phyloP scores from a whole-genome alignment of 75 land plant genomes.

The Larix kaempferi region DNA sequence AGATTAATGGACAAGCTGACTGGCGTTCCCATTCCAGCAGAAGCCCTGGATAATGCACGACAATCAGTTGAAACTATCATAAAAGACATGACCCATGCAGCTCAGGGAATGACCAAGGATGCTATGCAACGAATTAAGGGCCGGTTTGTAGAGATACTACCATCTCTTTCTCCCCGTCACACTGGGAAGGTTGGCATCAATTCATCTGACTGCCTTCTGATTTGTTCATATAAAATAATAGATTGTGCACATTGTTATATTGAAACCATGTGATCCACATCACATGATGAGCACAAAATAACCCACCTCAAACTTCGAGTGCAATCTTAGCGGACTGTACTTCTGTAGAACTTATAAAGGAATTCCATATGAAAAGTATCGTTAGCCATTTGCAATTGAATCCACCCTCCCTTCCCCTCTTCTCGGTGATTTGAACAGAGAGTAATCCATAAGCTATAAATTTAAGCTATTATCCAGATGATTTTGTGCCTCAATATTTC shows the following conservation, averaged over 20 bases:
- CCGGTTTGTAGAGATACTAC: conserved; percentile 13
- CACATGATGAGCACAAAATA: neutral
- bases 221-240: neutral
- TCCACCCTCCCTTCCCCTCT: too few species aligned
- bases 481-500: neutral
- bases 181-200: conserved; percentile 12
- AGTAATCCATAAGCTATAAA: neutral
- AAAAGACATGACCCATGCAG: conserved; percentile 16
- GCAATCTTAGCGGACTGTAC: too few species aligned
- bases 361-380: too few species aligned
- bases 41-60: conserved; percentile 12
- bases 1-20: conserved; percentile 15
- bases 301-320: too few species aligned
- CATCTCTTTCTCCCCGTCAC: conserved; percentile 15
- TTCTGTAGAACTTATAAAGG: neutral
- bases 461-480: neutral
- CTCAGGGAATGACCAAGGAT: conserved; percentile 17
- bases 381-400: neutral
- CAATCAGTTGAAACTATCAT: conserved; percentile 13
- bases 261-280: too few species aligned
- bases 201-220: neutral
- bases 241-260: neutral
- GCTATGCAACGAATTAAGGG: conserved; percentile 8
- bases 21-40: conserved; percentile 14
- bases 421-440: neutral